Evolutionary conservation across 257 asterid genomes (phyloP), one percentile per base, ranked within the genome.

Genomic region (Scutellaria minor): DNA sequence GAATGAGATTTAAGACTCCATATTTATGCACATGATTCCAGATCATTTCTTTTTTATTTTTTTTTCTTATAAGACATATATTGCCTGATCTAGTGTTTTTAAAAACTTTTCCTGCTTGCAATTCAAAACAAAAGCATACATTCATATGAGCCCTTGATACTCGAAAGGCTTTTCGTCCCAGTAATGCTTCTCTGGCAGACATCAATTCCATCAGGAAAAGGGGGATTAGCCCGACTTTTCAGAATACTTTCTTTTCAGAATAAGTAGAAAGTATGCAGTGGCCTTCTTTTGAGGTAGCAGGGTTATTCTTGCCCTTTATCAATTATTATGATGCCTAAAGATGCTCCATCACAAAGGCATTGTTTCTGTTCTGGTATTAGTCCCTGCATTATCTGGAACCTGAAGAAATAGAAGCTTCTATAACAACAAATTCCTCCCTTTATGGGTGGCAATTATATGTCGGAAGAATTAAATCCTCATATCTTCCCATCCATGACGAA

Each of bases 1-100:
- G 27, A 27, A 52, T 13, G 44, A 58, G 45, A 60, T 57, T 7
- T 44, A 45, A 24, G 62, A 53, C 20, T 65, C 58, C 50, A 6
- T 6, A 42, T 48, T 48, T 14, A 12, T 52, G 5, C 11, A 5
- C 10, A 20, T 54, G 39, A 42, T 10, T 72, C 22, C 62, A 1
- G 22, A 31, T 35, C 61, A 47, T 68, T 47, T 62, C 59, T 45
- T 37, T 67, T 12, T 13, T 72, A 66, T 55, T 45, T 37, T 67
- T 12, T 13, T 72, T 72, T 55, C 61, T 11, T 37, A 9, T 6
- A 22, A 71, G 35, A 12, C 42, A 52, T 7, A 52, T 11, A 41
- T 52, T 42, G 8, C 54, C 11, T 2, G 68, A 0, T 15, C 50
- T 27, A 8, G 60, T 42, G 44, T 60, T 9, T 10, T 15, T 14